Evolutionary conservation across 345 rosid genomes (phyloP).

Genomic region (Pistacia vera): DNA sequence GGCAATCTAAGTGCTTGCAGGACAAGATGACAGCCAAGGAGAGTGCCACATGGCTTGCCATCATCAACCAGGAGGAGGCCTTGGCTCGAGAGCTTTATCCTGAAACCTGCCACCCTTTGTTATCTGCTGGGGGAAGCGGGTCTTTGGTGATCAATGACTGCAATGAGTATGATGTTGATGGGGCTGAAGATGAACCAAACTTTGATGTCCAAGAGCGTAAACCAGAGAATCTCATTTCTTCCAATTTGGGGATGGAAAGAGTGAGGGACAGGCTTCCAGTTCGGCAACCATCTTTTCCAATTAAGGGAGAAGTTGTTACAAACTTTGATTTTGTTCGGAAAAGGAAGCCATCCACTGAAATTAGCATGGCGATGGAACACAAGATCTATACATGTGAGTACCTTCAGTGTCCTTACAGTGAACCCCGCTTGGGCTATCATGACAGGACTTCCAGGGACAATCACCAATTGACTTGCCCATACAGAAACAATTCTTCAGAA

Average conservation of each 20-base stretch:
- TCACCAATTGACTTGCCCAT: conserved; percentile 74
- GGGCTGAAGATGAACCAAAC: conserved; percentile 53
- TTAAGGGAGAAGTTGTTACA: conserved; percentile 58
- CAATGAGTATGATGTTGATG: conserved; percentile 81
- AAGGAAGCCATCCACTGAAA: conserved; percentile 61
- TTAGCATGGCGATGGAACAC: conserved; percentile 50
- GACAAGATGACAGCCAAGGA: conserved; percentile 97
- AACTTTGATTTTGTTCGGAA: conserved; percentile 51
- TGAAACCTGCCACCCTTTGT: conserved; percentile 55
- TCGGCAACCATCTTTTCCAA: conserved; percentile 46
- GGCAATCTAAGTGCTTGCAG: conserved; percentile 87
- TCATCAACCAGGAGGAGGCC: conserved; percentile 74
- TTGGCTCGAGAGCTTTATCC: conserved; percentile 57
- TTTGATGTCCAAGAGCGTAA: conserved; percentile 61
- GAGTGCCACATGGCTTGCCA: conserved; percentile 87
- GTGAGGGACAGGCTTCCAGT: conserved; percentile 36
- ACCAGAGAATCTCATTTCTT: conserved; percentile 47
- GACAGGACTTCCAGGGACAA: conserved; percentile 79
- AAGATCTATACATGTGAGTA: conserved; percentile 64
- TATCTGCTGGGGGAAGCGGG: conserved; percentile 51
- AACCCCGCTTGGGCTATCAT: conserved; percentile 56
- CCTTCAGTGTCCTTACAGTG: conserved; percentile 66
- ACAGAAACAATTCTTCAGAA: conserved; percentile 44
- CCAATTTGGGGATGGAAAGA: conserved; percentile 40
- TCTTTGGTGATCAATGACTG: conserved; percentile 56